phyloP scores from a whole-genome alignment of 129 eudicot genomes.

The Oenanthe sinensis region DNA sequence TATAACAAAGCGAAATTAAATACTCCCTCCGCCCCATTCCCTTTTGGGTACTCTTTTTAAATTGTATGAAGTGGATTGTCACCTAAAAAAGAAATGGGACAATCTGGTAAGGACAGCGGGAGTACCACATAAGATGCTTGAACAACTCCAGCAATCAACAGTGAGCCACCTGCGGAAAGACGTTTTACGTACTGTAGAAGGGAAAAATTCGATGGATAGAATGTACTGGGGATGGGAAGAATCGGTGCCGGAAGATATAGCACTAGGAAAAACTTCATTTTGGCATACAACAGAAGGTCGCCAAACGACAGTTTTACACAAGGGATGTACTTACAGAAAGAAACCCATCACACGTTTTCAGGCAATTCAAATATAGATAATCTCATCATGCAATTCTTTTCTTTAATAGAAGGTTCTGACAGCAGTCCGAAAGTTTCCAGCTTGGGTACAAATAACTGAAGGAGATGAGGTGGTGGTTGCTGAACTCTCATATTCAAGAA shows the following conservation, averaged over 20 bases:
- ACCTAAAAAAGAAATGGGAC: too few species aligned
- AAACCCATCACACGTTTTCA: slow-evolving; percentile 23
- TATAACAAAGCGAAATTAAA: too few species aligned
- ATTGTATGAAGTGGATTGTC: too few species aligned
- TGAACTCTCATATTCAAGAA: neutral
- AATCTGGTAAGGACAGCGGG: too few species aligned
- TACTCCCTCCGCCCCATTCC: too few species aligned
- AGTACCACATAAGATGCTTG: too few species aligned
- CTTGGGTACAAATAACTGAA: slow-evolving; percentile 31
- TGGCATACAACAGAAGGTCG: slow-evolving; percentile 16
- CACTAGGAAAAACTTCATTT: slow-evolving; percentile 28
- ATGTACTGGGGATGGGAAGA: slow-evolving; percentile 15
- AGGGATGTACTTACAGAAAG: slow-evolving; percentile 9
- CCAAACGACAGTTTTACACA: slow-evolving; percentile 24
- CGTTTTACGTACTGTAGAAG: too few species aligned
- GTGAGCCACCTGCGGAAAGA: too few species aligned
- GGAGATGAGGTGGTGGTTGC: slow-evolving; percentile 26
- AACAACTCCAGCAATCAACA: too few species aligned
- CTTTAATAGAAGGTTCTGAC: neutral
- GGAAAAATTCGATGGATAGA: too few species aligned
- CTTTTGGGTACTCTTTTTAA: too few species aligned
- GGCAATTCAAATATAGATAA: neutral
- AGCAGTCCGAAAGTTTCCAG: slow-evolving; percentile 11
- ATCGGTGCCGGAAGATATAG: slow-evolving; percentile 8
- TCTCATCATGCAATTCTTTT: neutral